Conservation (phyloP, 164 flowering plant species). For the Umbellularia californica region DNA sequence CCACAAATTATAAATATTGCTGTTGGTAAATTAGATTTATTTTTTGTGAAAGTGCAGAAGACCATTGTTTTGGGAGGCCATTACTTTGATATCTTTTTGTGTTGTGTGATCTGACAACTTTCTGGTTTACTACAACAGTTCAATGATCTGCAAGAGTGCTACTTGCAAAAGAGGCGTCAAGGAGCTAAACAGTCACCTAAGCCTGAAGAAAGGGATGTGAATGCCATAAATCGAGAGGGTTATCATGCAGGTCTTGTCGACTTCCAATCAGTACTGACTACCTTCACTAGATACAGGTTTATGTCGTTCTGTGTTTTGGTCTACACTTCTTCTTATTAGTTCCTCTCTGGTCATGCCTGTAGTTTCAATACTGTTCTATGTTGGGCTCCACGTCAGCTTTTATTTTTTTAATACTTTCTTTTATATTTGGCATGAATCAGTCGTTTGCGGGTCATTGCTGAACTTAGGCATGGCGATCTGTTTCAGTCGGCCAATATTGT, state of each 20-base stretch:
- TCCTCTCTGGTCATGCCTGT: neutral
- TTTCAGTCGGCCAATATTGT: conserved; percentile 91
- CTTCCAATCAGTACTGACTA: conserved; percentile 80
- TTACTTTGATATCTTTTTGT: neutral
- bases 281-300: conserved; percentile 88
- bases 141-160: conserved; percentile 88
- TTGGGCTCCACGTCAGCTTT: neutral
- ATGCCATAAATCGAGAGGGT: conserved; percentile 52
- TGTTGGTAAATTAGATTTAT: no score
- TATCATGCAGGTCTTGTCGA: conserved; percentile 76
- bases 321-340: neutral
- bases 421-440: conserved; percentile 31
- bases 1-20: no score
- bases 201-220: conserved; percentile 41
- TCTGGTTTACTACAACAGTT: conserved; percentile 42
- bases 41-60: no score
- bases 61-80: no score
- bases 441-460: conserved; percentile 90
- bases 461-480: conserved; percentile 81
- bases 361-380: neutral
- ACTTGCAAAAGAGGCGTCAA: conserved; percentile 80
- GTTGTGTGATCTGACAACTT: neutral
- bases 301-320: neutral
- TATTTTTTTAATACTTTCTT: neutral
- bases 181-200: conserved; percentile 35